Evolutionary conservation across 192 early-diverging fungal genomes (phyloP).

Genomic region (Coemansia brasiliensis): DNA sequence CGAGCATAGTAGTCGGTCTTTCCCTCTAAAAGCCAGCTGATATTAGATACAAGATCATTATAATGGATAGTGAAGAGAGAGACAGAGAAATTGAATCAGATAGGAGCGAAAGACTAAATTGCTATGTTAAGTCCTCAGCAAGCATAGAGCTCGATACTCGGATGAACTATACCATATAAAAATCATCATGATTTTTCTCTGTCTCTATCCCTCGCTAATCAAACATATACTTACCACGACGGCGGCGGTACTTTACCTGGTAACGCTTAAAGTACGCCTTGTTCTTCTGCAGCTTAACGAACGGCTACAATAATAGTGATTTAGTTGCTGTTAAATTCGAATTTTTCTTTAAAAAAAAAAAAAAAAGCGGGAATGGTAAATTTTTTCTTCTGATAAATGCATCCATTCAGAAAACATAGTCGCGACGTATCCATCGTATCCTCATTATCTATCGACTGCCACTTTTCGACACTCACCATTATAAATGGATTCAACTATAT

Average conservation of each 20-base stretch:
- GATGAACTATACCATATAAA: conserved; percentile 72
- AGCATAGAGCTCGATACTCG: conserved; percentile 57
- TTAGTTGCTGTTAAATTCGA: neutral
- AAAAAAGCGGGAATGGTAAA: neutral
- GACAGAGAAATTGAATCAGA: conserved; percentile 57
- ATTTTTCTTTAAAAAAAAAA: conserved; percentile 5
- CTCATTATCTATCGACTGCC: neutral
- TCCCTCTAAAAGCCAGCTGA: conserved; percentile 71
- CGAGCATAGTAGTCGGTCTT: conserved; percentile 99
- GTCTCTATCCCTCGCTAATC: neutral
- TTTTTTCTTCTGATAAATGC: neutral
- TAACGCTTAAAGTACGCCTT: conserved; percentile 99
- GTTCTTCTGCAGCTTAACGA: conserved; percentile 90
- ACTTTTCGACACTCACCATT: conserved; percentile 32
- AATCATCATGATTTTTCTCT: conserved; percentile 60
- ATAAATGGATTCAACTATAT: conserved; percentile 32
- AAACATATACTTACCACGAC: conserved; percentile 81
- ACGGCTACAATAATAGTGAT: conserved; percentile 52
- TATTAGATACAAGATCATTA: neutral
- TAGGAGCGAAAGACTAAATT: conserved; percentile 85
- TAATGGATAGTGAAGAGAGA: neutral
- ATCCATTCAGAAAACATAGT: neutral
- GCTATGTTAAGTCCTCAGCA: conserved; percentile 55
- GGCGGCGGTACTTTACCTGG: conserved; percentile 99
- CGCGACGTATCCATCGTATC: neutral